Evolutionary conservation across 225 moss, liverwort and hornwort genomes (phyloP).

Genomic region (Physcomitrellopsis africana): DNA sequence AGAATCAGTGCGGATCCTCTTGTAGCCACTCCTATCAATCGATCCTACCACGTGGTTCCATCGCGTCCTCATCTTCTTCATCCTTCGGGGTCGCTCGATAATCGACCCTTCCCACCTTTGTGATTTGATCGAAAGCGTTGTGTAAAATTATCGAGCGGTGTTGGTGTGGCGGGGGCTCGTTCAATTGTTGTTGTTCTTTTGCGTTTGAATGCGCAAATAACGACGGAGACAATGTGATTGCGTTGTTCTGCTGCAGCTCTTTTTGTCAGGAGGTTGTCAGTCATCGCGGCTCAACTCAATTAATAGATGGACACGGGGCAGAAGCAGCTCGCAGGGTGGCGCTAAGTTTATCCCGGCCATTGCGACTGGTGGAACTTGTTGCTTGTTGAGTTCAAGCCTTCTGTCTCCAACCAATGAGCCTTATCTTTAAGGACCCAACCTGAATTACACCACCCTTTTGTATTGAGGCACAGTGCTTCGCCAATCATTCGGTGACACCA

Average conservation of each 20-base stretch:
- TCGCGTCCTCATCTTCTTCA: too few relatives aligned
- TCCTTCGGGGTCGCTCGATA: too few relatives aligned
- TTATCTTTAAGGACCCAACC: constrained; percentile 32
- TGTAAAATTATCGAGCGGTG: neutral
- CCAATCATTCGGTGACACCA: constrained; percentile 27
- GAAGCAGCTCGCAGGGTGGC: too few relatives aligned
- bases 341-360: neutral
- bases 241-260: neutral
- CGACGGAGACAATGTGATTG: neutral
- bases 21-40: too few relatives aligned
- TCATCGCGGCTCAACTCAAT: neutral
- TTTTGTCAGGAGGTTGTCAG: constrained; percentile 38
- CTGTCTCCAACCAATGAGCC: constrained; percentile 42
- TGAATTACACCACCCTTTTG: neutral
- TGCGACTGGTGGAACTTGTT: neutral
- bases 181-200: neutral
- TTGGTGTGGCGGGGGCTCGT: neutral
- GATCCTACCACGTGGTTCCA: too few relatives aligned
- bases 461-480: neutral
- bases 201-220: neutral
- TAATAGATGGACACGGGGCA: too few relatives aligned
- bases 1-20: neutral
- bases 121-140: neutral
- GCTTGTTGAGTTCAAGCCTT: neutral
- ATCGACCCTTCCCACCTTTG: neutral